A percentile compares a stretch with the other conserved stretches of the same genome.
Conservation (phyloP, 176 grass and related monocot species). For the Carex myosuroides region DNA sequence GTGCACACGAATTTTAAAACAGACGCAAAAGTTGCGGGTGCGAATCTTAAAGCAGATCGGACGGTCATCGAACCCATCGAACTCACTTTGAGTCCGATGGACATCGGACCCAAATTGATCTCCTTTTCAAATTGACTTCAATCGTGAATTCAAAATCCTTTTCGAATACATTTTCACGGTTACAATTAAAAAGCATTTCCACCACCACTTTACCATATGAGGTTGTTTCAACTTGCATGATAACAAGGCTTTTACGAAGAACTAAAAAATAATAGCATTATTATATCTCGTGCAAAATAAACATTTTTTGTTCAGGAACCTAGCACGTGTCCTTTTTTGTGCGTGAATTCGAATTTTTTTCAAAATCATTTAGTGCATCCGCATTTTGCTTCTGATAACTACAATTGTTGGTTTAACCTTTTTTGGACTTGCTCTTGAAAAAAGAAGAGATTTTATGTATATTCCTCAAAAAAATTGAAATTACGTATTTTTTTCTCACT, state of each 20-base stretch:
- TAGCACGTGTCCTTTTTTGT: background rate
- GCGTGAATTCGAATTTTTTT: background rate
- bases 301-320: background rate
- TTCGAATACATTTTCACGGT: background rate
- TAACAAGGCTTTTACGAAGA: background rate
- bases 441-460: too few relatives aligned
- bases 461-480: too few relatives aligned
- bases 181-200: background rate
- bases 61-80: too few relatives aligned
- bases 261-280: background rate
- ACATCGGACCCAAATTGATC: too few relatives aligned
- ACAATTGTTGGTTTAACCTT: too few relatives aligned
- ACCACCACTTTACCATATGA: background rate
- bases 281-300: background rate
- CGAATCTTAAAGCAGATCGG: too few relatives aligned
- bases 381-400: background rate
- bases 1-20: too few relatives aligned
- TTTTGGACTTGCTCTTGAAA: too few relatives aligned
- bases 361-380: background rate
- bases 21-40: too few relatives aligned
- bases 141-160: background rate
- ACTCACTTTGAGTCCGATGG: too few relatives aligned
- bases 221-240: background rate
- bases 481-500: too few relatives aligned
- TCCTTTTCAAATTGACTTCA: background rate